A percentile compares a stretch with the other conserved stretches of the same genome.
Conservation (phyloP, 1,284 basidiomycete genomes). For the Ustilago crameri region DNA sequence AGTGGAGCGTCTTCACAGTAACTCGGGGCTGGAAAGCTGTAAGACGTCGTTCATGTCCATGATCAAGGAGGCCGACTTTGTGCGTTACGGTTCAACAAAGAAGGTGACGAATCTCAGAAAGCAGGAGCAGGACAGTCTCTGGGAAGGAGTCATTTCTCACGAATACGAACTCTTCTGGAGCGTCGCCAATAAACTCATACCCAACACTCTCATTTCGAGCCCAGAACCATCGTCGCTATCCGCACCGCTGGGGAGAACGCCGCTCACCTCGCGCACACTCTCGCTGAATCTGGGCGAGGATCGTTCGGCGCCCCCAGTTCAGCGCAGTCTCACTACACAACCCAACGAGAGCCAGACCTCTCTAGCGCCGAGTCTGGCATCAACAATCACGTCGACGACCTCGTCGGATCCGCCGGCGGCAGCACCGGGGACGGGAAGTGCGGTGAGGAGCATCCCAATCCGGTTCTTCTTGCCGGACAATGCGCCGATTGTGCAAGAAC, state of each 20-base stretch:
- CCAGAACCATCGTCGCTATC: not conserved
- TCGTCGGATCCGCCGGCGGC: conserved; percentile 34
- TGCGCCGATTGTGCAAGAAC: conserved; percentile 87
- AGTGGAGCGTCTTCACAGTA: conserved; percentile 48
- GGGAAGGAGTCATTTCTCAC: conserved; percentile 72
- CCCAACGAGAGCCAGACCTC: conserved; percentile 41
- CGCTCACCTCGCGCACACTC: conserved; percentile 17
- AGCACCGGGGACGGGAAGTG: conserved; percentile 10
- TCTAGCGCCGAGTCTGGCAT: conserved; percentile 39
- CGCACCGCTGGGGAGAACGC: conserved; percentile 7
- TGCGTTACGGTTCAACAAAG: conserved; percentile 59
- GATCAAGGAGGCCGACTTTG: conserved; percentile 65
- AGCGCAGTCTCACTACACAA: conserved; percentile 37
- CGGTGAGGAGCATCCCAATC: conserved; percentile 71
- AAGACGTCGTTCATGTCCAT: conserved; percentile 60
- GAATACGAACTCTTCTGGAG: conserved; percentile 95
- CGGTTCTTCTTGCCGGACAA: conserved; percentile 86
- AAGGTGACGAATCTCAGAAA: conserved; percentile 55
- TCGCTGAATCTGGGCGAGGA: conserved; percentile 40
- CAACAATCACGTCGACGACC: conserved; percentile 34
- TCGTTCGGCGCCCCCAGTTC: conserved; percentile 5
- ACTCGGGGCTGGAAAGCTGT: conserved; percentile 47
- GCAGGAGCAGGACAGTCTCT: conserved; percentile 59
- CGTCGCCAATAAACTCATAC: conserved; percentile 83
- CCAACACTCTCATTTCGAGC: conserved; percentile 42